Conservation (phyloP, 1,284 basidiomycete species). For the Fistulinella cinereoalba region DNA sequence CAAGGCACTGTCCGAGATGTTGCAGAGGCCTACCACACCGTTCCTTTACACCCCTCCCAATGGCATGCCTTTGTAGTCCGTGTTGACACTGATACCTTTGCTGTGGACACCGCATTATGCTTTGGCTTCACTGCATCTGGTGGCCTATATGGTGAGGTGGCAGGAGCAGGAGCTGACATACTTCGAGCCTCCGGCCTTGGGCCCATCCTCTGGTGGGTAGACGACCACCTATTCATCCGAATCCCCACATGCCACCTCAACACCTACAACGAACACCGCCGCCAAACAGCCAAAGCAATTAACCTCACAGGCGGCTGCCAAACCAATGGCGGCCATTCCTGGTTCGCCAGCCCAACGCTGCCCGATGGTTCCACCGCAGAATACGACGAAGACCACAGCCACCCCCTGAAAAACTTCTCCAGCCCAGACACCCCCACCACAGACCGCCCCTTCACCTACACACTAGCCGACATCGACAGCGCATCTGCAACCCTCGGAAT, state of each 20-base stretch:
- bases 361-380: not conserved
- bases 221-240: not conserved
- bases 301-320: too few relatives aligned
- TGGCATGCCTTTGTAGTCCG: too few relatives aligned
- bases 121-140: not conserved
- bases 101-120: not conserved
- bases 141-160: not conserved
- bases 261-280: too few relatives aligned
- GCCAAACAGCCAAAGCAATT: too few relatives aligned
- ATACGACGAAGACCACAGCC: not conserved
- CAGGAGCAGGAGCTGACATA: not conserved
- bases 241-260: not conserved
- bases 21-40: not conserved
- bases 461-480: too few relatives aligned
- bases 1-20: constrained; percentile 3
- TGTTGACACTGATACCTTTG: not conserved
- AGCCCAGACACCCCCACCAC: too few relatives aligned
- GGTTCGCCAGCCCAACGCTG: not conserved
- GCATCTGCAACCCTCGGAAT: too few relatives aligned
- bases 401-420: too few relatives aligned
- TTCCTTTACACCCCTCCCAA: not conserved
- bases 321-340: not conserved
- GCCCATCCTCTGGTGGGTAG: not conserved
- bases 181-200: not conserved
- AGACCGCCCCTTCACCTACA: too few relatives aligned